These are phyloP conservation scores for Backusella tarrabulga DNA, from an alignment of 192 early-diverging fungal genomes.

Conservation along the genomic window DNA sequence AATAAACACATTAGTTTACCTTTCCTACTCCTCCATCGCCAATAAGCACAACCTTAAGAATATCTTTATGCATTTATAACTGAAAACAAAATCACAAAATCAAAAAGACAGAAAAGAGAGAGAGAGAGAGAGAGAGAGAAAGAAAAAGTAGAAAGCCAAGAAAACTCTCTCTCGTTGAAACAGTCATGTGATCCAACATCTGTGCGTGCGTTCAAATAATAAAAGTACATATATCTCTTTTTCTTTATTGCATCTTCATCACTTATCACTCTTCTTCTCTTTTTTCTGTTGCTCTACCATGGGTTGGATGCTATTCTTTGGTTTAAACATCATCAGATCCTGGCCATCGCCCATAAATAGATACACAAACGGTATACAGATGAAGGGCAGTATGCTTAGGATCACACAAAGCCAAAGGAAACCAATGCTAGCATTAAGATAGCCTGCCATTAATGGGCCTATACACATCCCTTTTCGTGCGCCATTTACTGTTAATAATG, in stretches of 20 bases:
- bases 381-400: slow-evolving; percentile 3
- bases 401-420: slow-evolving; percentile 37
- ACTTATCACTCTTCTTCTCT: not conserved
- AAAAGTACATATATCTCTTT: not conserved
- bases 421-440: slow-evolving; percentile 20
- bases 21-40: slow-evolving; percentile 57
- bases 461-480: slow-evolving; percentile 19
- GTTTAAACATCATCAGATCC: not conserved
- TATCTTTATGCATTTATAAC: slow-evolving; percentile 46
- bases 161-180: not conserved
- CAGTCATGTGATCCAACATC: not conserved
- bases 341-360: slow-evolving; percentile 4
- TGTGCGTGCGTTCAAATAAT: not conserved
- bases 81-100: not conserved
- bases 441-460: slow-evolving; percentile 28
- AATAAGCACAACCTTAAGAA: slow-evolving; percentile 52
- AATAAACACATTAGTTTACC: slow-evolving; percentile 28
- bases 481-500: not conserved
- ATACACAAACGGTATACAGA: slow-evolving; percentile 22
- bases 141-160: not conserved
- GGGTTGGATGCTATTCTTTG: not conserved
- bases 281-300: not conserved
- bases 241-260: not conserved
- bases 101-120: not conserved
- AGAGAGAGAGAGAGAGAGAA: not conserved